Conservation (phyloP, 108 stramenopile species). For the Pseudonitzschia multistriata region DNA sequence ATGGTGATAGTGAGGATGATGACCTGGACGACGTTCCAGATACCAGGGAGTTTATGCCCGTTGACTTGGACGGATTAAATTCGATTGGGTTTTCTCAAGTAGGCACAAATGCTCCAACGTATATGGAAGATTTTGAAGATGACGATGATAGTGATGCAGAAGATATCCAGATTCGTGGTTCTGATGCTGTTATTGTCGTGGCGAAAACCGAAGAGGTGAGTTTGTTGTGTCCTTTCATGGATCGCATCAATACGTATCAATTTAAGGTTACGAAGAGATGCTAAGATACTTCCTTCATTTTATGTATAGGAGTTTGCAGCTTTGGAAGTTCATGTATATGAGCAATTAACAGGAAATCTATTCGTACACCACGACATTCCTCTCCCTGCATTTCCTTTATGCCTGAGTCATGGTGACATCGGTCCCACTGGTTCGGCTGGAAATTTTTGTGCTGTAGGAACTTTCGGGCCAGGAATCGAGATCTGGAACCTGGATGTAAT, state of each 20-base stretch:
- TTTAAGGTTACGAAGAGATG: background rate
- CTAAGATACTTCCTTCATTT: background rate
- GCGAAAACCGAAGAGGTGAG: slow-evolving; percentile 87
- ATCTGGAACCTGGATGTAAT: slow-evolving; percentile 99
- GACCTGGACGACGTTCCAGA: slow-evolving; percentile 82
- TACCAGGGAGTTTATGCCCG: slow-evolving; percentile 80
- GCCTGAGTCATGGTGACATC: slow-evolving; percentile 78
- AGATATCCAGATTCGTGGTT: slow-evolving; percentile 62
- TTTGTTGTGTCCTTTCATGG: background rate
- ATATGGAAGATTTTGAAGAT: slow-evolving; percentile 49
- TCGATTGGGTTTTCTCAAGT: slow-evolving; percentile 70
- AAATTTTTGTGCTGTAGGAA: slow-evolving; percentile 94
- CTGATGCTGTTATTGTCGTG: slow-evolving; percentile 78
- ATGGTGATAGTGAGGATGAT: slow-evolving; percentile 65
- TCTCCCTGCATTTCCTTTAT: slow-evolving; percentile 95
- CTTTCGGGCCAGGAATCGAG: slow-evolving; percentile 96
- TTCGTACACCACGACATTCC: slow-evolving; percentile 99
- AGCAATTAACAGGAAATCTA: slow-evolving; percentile 81
- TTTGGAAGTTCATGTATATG: slow-evolving; percentile 87
- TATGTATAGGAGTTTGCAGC: slow-evolving; percentile 76
- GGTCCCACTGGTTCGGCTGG: slow-evolving; percentile 58
- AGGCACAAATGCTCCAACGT: slow-evolving; percentile 32
- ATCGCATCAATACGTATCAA: background rate
- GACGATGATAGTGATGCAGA: slow-evolving; percentile 80
- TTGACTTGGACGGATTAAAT: slow-evolving; percentile 76